Percentiles rank a stretch among this genome's conserved stretches.
These are phyloP conservation scores for Xylaria cubensis DNA, from an alignment of 495 filamentous ascomycete genomes.

Conservation along the genomic window DNA sequence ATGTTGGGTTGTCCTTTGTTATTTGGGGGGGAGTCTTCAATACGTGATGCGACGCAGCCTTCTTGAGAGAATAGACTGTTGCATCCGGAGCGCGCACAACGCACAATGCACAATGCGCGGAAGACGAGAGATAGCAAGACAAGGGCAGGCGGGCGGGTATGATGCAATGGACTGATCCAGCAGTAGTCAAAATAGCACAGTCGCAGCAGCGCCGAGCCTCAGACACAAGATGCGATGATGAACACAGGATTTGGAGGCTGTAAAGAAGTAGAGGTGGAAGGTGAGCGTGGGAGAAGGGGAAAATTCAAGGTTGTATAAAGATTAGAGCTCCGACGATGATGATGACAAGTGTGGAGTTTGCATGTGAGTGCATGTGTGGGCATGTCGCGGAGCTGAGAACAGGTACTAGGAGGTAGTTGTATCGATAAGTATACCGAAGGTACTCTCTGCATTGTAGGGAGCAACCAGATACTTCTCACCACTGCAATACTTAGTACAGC, in stretches of 20 bases:
- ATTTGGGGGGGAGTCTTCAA: background rate
- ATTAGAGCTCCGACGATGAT: slow-evolving; percentile 21
- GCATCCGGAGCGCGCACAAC: slow-evolving; percentile 21
- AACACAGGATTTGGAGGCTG: background rate
- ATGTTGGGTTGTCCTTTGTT: background rate
- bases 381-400: background rate
- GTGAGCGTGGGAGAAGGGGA: background rate
- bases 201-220: background rate
- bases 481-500: slow-evolving; percentile 8
- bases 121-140: background rate
- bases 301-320: slow-evolving; percentile 18
- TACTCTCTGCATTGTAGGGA: background rate
- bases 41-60: slow-evolving; percentile 11
- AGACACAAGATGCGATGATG: slow-evolving; percentile 1
- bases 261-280: background rate
- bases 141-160: background rate
- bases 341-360: slow-evolving; percentile 25
- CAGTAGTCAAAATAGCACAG: slow-evolving; percentile 11
- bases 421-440: background rate
- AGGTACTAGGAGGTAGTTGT: no score
- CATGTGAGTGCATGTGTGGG: slow-evolving; percentile 9
- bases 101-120: slow-evolving; percentile 19
- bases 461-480: slow-evolving; percentile 1
- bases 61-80: background rate
- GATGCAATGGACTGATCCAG: slow-evolving; percentile 10